Percentiles rank a stretch among this genome's conserved stretches.
Conservation (phyloP, 2,329 filamentous ascomycete genomes). For the Clonostachys chloroleuca region DNA sequence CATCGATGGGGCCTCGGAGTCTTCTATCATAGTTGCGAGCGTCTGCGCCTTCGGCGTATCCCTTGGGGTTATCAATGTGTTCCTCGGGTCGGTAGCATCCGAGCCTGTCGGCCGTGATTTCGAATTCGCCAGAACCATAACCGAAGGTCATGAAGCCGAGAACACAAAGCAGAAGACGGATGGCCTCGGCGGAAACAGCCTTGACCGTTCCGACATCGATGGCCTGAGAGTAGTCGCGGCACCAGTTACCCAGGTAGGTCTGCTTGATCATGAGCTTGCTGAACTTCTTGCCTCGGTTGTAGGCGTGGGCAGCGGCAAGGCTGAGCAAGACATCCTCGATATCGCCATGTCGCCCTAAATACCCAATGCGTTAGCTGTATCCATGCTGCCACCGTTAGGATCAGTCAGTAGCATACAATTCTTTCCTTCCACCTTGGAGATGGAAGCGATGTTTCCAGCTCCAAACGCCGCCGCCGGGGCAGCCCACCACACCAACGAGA, state of each 20-base stretch:
- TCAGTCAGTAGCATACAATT: constrained; percentile 58
- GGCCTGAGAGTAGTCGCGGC: constrained; percentile 88
- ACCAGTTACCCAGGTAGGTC: constrained; percentile 96
- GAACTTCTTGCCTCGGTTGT: constrained; percentile 70
- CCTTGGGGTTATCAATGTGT: constrained; percentile 73
- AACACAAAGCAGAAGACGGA: constrained; percentile 83
- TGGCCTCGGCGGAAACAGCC: constrained; percentile 83
- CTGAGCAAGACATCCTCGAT: constrained; percentile 87
- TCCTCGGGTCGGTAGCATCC: constrained; percentile 78
- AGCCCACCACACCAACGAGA: constrained; percentile 61
- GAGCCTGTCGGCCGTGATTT: constrained; percentile 78
- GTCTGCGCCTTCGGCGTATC: constrained; percentile 87
- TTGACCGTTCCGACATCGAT: constrained; percentile 93
- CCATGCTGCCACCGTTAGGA: not conserved
- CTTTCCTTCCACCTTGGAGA: constrained; percentile 76
- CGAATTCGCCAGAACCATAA: constrained; percentile 79
- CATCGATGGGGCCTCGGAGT: constrained; percentile 78
- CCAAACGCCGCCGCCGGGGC: constrained; percentile 71
- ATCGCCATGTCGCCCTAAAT: constrained; percentile 74
- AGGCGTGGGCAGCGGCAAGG: constrained; percentile 52
- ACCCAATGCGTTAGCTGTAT: not conserved
- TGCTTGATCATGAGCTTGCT: constrained; percentile 82
- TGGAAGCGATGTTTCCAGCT: constrained; percentile 81
- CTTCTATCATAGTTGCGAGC: constrained; percentile 77
- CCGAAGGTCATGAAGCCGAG: constrained; percentile 87